These are phyloP conservation scores for Monilinia aucupariae DNA, from an alignment of 2,329 filamentous ascomycete genomes.

Conservation along the genomic window DNA sequence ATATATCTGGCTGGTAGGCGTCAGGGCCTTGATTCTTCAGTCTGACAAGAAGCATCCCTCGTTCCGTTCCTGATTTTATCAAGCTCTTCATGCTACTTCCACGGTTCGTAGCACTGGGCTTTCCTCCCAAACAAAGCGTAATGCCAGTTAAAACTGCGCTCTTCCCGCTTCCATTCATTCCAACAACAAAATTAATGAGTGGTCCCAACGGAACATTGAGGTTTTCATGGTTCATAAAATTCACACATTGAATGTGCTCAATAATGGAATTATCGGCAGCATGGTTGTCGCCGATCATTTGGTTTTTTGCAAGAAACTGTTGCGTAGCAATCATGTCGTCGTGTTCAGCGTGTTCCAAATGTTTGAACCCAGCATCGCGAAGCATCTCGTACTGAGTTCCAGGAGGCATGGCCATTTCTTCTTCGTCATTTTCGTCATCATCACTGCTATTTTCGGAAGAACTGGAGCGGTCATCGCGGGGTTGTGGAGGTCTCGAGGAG, in stretches of 20 bases:
- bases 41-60: constrained; percentile 69
- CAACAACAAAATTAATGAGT: constrained; percentile 95
- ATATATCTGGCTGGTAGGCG: constrained; percentile 76
- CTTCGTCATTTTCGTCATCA: constrained; percentile 30
- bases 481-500: constrained; percentile 22
- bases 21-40: constrained; percentile 86
- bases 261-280: constrained; percentile 81
- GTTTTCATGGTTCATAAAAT: constrained; percentile 93
- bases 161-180: constrained; percentile 96
- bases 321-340: constrained; percentile 63
- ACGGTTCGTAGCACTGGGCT: constrained; percentile 87
- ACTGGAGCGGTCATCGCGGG: constrained; percentile 20
- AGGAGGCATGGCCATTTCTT: constrained; percentile 28
- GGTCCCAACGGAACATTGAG: constrained; percentile 83
- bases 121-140: constrained; percentile 89
- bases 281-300: constrained; percentile 59
- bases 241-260: constrained; percentile 77
- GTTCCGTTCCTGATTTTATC: constrained; percentile 82
- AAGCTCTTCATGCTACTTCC: constrained; percentile 84
- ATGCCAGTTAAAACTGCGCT: constrained; percentile 91
- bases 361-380: constrained; percentile 54
- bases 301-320: constrained; percentile 42
- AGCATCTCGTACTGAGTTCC: constrained; percentile 58
- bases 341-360: constrained; percentile 50
- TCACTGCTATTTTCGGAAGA: constrained; percentile 31